Base-by-base conservation (phyloP, 2,329 filamentous ascomycete species). In the Escovopsis sp. region DNA sequence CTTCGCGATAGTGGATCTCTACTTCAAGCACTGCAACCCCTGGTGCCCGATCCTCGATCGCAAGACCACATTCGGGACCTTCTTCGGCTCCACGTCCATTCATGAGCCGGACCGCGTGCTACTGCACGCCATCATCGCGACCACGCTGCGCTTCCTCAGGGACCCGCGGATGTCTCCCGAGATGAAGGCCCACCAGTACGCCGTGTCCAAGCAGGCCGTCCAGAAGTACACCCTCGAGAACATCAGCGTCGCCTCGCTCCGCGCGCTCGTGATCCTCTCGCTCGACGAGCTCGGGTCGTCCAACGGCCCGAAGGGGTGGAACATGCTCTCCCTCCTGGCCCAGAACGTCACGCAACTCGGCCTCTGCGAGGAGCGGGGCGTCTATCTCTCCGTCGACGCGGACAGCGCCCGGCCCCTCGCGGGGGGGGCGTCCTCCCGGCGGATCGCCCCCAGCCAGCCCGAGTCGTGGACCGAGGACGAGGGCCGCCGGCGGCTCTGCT, bases 21-120 rank as follows among this genome's bases (percentile, higher is more conserved):
- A 74, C 56, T 78, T 79, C 60, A 76, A 75, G 49, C 73, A 79
- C 52, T 71, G 75, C 53, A 77, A 77, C 48, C 73, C 74, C 0
- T 79, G 74, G 74, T 66, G 63, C 39, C 64, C 64, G 0, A 65
- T 67, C 11, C 57, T 67, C 10, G 63, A 67, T 35, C 58, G 64
- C 7, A 65, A 66, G 42, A 61, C 63, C 0, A 65, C 61, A 12
- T 59, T 65, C 50, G 50, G 56, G 2, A 53, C 50, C 15, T 60
- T 67, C 42, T 66, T 66, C 33, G 62, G 61, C 2, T 61, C 62
- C 7, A 63, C 62, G 1, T 60, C 59, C 0, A 47, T 65, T 27
- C 53, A 51, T 30, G 63, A 66, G 41, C 53, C 57, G 1, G 63
- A 66, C 37, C 53, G 62, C 5, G 57, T 66, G 16, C 45, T 67